Evolutionary conservation across 2,329 filamentous ascomycete genomes (phyloP).

Genomic region (Lachnellula cervina): DNA sequence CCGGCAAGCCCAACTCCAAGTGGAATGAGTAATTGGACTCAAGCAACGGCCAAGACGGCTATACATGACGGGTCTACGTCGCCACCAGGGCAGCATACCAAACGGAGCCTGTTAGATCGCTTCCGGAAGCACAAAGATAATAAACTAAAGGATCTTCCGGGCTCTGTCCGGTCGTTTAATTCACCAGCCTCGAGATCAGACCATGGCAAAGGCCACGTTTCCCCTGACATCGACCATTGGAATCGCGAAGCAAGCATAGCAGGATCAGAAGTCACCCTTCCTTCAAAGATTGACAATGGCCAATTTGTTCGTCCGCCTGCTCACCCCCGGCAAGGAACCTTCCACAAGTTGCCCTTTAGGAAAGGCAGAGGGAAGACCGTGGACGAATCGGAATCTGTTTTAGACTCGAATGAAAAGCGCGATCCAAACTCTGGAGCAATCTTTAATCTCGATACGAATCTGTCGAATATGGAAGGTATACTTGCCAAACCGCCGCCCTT

Average conservation of each 20-base stretch:
- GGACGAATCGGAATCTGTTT: constrained; percentile 53
- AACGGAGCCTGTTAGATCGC: constrained; percentile 27
- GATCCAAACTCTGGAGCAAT: constrained; percentile 42
- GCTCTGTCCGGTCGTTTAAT: constrained; percentile 50
- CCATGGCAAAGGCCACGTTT: constrained; percentile 19
- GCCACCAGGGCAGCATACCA: constrained; percentile 28
- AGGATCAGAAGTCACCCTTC: constrained; percentile 25
- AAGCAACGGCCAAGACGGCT: constrained; percentile 15
- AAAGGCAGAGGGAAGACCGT: constrained; percentile 48
- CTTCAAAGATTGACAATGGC: constrained; percentile 19
- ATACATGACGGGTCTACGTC: constrained; percentile 46
- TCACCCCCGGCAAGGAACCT: constrained; percentile 25
- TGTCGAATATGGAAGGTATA: constrained; percentile 89
- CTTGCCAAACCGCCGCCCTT: constrained; percentile 65
- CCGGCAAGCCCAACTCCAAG: constrained; percentile 81
- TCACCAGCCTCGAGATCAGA: constrained; percentile 21
- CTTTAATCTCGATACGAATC: constrained; percentile 80
- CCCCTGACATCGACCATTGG: constrained; percentile 26
- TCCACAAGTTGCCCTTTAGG: constrained; percentile 55
- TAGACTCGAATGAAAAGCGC: constrained; percentile 20
- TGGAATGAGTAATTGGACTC: constrained; percentile 54
- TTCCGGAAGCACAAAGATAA: constrained; percentile 44
- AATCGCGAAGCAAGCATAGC: constrained; percentile 27
- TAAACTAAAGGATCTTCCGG: constrained; percentile 44
- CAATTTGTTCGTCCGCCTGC: constrained; percentile 10